Percentiles rank a stretch among this genome's conserved stretches.
Evolutionary conservation across 2,329 filamentous ascomycete genomes (phyloP).

Genomic region (Hypoxylon sp.): DNA sequence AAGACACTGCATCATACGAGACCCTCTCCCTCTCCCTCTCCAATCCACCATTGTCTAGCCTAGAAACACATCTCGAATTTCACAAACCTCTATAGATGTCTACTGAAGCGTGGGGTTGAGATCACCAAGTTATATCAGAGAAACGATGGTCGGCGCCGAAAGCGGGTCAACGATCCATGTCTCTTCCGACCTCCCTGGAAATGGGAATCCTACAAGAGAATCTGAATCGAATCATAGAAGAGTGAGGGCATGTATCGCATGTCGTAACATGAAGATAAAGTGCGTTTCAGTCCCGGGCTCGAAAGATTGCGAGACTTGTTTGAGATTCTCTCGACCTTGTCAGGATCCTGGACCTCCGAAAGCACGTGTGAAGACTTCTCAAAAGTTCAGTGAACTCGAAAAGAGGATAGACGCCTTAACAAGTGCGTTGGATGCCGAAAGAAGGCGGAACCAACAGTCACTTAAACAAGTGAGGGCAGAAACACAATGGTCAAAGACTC

Average conservation of each 20-base stretch:
- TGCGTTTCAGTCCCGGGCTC: slow-evolving; percentile 37
- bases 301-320: slow-evolving; percentile 34
- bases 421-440: slow-evolving; percentile 32
- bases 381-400: slow-evolving; percentile 38
- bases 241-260: slow-evolving; percentile 35
- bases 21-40: neutral
- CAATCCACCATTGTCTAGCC: neutral
- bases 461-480: slow-evolving; percentile 16
- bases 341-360: slow-evolving; percentile 40
- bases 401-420: slow-evolving; percentile 39
- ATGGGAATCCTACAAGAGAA: slow-evolving; percentile 20
- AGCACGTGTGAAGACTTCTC: slow-evolving; percentile 36
- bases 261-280: slow-evolving; percentile 41
- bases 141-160: slow-evolving; percentile 11
- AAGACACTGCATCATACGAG: slow-evolving; percentile 15
- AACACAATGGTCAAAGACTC: slow-evolving; percentile 31
- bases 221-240: slow-evolving; percentile 20
- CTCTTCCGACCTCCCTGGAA: slow-evolving; percentile 11
- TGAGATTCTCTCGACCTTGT: slow-evolving; percentile 36
- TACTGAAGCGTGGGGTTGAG: neutral
- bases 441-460: slow-evolving; percentile 32
- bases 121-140: neutral
- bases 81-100: neutral
- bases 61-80: neutral
- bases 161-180: slow-evolving; percentile 1